A percentile compares a stretch with the other conserved stretches of the same genome.
These are phyloP conservation scores for Diversispora eburnea DNA, from an alignment of 192 early-diverging fungal genomes.

Conservation along the genomic window DNA sequence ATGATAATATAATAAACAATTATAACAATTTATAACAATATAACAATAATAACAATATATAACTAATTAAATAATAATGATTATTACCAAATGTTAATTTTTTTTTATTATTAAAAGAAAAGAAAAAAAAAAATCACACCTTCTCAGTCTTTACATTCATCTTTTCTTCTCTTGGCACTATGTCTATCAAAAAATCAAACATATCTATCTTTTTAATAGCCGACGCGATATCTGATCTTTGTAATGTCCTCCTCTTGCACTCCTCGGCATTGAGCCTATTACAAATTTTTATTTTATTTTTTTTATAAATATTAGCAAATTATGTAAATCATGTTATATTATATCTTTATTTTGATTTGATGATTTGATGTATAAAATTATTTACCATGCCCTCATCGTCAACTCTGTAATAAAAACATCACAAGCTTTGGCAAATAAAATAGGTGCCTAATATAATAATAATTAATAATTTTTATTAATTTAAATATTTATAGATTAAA, in stretches of 20 bases:
- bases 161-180: conserved; percentile 86
- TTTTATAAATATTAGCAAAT: background rate
- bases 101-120: background rate
- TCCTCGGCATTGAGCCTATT: conserved; percentile 89
- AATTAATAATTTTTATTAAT: conserved; percentile 13
- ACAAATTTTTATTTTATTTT: background rate
- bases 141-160: conserved; percentile 7
- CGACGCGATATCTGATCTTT: conserved; percentile 84
- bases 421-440: conserved; percentile 94
- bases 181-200: conserved; percentile 98
- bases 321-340: background rate
- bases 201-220: conserved; percentile 87
- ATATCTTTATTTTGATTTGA: too few relatives aligned
- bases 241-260: conserved; percentile 93
- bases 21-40: too few relatives aligned
- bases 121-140: background rate
- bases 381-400: conserved; percentile 70
- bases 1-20: too few relatives aligned
- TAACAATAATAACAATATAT: background rate
- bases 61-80: background rate
- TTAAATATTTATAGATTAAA: background rate
- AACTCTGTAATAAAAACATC: conserved; percentile 96
- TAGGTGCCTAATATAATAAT: conserved; percentile 63
- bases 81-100: background rate
- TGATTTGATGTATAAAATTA: too few relatives aligned